These are phyloP conservation scores for Takashimella tepidaria DNA, from an alignment of 1,284 basidiomycete species.

Conservation along the genomic window DNA sequence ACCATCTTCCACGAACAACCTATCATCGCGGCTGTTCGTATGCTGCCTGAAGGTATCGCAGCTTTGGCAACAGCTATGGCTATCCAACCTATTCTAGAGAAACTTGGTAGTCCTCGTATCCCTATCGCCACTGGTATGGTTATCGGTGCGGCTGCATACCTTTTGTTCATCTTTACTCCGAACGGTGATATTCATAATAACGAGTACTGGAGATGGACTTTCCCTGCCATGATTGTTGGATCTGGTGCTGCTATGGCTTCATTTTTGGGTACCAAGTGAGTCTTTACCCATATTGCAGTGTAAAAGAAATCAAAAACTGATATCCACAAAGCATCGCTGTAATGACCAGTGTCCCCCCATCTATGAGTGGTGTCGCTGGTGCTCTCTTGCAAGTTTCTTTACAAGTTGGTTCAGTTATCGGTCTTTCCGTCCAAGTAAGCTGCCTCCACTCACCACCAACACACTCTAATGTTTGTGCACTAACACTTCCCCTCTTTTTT, in stretches of 20 bases:
- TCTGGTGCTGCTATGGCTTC: constrained; percentile 15
- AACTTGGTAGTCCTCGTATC: constrained; percentile 10
- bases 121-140: constrained; percentile 21
- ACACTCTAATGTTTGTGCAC: neutral
- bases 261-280: constrained; percentile 23
- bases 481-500: too few relatives aligned
- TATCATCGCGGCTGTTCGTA: constrained; percentile 23
- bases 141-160: constrained; percentile 14
- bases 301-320: neutral
- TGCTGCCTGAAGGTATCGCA: constrained; percentile 22
- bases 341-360: constrained; percentile 1
- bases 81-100: constrained; percentile 5
- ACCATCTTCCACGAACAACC: constrained; percentile 14
- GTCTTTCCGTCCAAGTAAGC: constrained; percentile 2
- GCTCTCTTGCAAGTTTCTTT: constrained; percentile 5
- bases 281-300: neutral
- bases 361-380: constrained; percentile 1
- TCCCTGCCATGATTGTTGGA: constrained; percentile 24
- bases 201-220: constrained; percentile 22
- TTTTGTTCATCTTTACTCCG: constrained; percentile 8
- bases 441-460: neutral
- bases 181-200: constrained; percentile 7
- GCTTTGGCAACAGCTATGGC: constrained; percentile 10
- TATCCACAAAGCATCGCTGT: constrained; percentile 7
- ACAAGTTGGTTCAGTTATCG: constrained; percentile 6